phyloP scores from a whole-genome alignment of 495 filamentous ascomycete species.

The Penicillium lividum region DNA sequence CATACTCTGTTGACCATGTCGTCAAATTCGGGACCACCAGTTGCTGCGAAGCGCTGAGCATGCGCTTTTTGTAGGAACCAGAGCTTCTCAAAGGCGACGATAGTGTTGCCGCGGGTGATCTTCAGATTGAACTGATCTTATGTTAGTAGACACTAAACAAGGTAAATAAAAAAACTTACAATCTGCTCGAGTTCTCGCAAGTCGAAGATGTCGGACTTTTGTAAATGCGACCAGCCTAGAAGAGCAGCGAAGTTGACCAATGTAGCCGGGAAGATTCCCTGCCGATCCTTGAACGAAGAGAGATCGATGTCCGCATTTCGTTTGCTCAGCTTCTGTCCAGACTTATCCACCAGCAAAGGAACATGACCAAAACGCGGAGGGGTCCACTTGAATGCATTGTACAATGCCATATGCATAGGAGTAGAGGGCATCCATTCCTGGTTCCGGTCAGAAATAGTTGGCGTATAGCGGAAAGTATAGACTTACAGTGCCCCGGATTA shows the following conservation, averaged over 20 bases:
- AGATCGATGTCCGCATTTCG: slow-evolving; percentile 73
- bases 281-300: slow-evolving; percentile 60
- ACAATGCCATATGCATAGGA: slow-evolving; percentile 82
- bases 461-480: neutral
- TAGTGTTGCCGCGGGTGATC: slow-evolving; percentile 88
- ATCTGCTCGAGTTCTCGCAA: slow-evolving; percentile 68
- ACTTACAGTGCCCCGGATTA: slow-evolving; percentile 80
- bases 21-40: slow-evolving; percentile 40
- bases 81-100: slow-evolving; percentile 78
- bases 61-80: slow-evolving; percentile 77
- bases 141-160: slow-evolving; percentile 4
- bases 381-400: slow-evolving; percentile 87
- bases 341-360: slow-evolving; percentile 74
- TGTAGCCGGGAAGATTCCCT: slow-evolving; percentile 69
- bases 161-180: slow-evolving; percentile 40
- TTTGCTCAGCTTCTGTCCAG: slow-evolving; percentile 87
- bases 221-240: slow-evolving; percentile 79
- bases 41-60: slow-evolving; percentile 45
- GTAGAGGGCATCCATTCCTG: slow-evolving; percentile 94
- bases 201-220: slow-evolving; percentile 66
- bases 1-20: slow-evolving; percentile 49
- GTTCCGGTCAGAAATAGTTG: slow-evolving; percentile 9
- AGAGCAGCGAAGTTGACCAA: slow-evolving; percentile 83
- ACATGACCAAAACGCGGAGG: slow-evolving; percentile 85
- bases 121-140: slow-evolving; percentile 68